Conservation (phyloP, 176 grass and related monocot species). For the Saccharum spontaneum region DNA sequence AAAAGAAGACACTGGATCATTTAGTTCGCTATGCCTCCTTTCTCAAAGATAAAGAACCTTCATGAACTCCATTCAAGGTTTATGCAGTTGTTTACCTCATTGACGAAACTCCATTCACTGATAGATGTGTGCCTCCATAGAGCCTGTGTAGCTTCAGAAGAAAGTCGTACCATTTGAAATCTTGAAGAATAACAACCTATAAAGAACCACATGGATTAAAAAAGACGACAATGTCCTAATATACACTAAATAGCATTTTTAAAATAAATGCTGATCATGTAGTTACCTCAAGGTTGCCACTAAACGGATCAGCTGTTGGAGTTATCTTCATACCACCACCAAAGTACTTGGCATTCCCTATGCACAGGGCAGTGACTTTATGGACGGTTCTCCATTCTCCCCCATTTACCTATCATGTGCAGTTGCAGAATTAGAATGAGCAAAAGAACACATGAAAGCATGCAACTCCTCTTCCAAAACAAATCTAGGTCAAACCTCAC, state of each 20-base stretch:
- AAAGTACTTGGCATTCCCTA: slow-evolving; percentile 95
- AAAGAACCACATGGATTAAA: slow-evolving; percentile 31
- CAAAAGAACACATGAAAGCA: slow-evolving; percentile 29
- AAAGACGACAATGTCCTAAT: neutral
- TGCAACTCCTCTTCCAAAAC: slow-evolving; percentile 18
- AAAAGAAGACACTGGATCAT: neutral
- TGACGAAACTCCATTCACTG: slow-evolving; percentile 63
- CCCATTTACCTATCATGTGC: slow-evolving; percentile 65
- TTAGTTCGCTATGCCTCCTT: neutral
- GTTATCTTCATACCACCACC: slow-evolving; percentile 96
- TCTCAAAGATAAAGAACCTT: slow-evolving; percentile 26
- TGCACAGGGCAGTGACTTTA: slow-evolving; percentile 81
- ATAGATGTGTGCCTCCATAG: slow-evolving; percentile 78
- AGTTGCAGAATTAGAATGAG: slow-evolving; percentile 18
- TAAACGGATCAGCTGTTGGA: slow-evolving; percentile 73
- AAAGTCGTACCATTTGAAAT: slow-evolving; percentile 95
- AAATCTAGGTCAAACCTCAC: slow-evolving; percentile 40
- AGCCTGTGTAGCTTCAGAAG: slow-evolving; percentile 84
- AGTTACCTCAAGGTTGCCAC: slow-evolving; percentile 80
- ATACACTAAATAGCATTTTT: neutral
- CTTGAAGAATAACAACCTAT: slow-evolving; percentile 83
- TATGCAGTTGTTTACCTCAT: slow-evolving; percentile 53
- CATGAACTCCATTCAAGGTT: slow-evolving; percentile 8
- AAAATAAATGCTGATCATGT: neutral
- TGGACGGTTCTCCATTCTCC: slow-evolving; percentile 72